A percentile compares a stretch with the other conserved stretches of the same genome.
Evolutionary conservation across 257 asterid genomes (phyloP).

Genomic region (Solanum acaule): DNA sequence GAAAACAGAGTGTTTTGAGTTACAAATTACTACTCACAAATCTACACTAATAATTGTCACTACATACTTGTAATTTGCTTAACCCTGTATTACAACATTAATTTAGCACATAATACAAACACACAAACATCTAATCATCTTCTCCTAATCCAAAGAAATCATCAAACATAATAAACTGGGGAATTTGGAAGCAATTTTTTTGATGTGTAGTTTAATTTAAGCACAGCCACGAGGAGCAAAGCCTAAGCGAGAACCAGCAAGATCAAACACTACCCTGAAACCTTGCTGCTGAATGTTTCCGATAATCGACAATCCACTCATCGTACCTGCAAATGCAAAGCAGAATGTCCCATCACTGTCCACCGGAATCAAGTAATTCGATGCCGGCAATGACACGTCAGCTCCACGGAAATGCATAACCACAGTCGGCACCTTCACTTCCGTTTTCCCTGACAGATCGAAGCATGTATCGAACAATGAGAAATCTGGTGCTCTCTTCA

Average conservation of each 20-base stretch:
- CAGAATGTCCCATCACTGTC: constrained; percentile 60
- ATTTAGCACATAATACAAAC: background rate
- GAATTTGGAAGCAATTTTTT: background rate
- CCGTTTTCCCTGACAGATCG: constrained; percentile 69
- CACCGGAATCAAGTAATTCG: constrained; percentile 87
- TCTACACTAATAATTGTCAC: background rate
- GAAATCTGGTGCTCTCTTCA: constrained; percentile 39
- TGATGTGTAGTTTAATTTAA: background rate
- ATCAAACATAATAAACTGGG: background rate
- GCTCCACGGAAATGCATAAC: constrained; percentile 72
- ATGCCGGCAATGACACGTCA: constrained; percentile 80
- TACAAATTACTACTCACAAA: background rate
- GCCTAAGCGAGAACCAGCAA: constrained; percentile 28
- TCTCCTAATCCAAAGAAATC: background rate
- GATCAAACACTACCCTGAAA: constrained; percentile 30
- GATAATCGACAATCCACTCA: constrained; percentile 42
- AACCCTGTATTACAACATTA: background rate
- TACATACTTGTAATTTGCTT: background rate
- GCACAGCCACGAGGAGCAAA: constrained; percentile 33
- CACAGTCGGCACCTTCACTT: constrained; percentile 83
- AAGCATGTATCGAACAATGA: constrained; percentile 80
- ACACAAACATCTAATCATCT: background rate
- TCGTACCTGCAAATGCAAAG: constrained; percentile 86
- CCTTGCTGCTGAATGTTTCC: constrained; percentile 45
- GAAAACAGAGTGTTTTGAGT: background rate